A percentile compares a stretch with the other conserved stretches of the same genome.
These are phyloP conservation scores for Hyaloscypha bicolor DNA, from an alignment of 495 filamentous ascomycete species.

Conservation along the genomic window DNA sequence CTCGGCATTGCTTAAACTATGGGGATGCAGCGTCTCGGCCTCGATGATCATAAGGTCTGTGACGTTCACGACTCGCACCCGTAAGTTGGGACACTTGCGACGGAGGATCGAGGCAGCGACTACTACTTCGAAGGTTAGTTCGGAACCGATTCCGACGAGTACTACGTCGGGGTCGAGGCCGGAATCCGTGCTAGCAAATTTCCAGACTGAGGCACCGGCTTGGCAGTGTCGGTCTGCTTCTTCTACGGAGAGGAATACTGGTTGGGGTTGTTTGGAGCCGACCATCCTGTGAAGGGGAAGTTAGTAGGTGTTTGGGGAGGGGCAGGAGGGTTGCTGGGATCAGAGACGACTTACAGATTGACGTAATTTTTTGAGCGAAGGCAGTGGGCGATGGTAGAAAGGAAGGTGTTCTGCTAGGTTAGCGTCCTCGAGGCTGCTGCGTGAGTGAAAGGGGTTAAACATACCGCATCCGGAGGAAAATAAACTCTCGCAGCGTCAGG, in stretches of 20 bases:
- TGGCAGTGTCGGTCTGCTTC: constrained; percentile 71
- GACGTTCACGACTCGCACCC: constrained; percentile 71
- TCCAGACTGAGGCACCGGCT: constrained; percentile 65
- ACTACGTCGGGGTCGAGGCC: constrained; percentile 67
- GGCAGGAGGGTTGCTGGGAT: too few relatives aligned
- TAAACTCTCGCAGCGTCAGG: constrained; percentile 67
- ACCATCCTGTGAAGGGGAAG: constrained; percentile 48
- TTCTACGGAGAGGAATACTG: constrained; percentile 63
- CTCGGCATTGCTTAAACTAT: constrained; percentile 53
- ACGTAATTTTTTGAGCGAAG: constrained; percentile 66
- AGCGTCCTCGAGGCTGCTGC: background rate
- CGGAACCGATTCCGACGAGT: constrained; percentile 69
- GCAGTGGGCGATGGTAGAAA: constrained; percentile 67
- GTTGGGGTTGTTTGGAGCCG: constrained; percentile 71
- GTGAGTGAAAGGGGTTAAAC: background rate
- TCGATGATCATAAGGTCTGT: constrained; percentile 71
- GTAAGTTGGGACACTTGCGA: constrained; percentile 52
- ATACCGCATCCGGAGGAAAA: constrained; percentile 67
- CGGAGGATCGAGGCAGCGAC: constrained; percentile 62
- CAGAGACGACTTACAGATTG: constrained; percentile 48
- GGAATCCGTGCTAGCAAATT: constrained; percentile 62
- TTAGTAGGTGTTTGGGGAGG: background rate
- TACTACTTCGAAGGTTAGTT: constrained; percentile 72
- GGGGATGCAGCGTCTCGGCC: constrained; percentile 62
- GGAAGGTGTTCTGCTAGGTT: constrained; percentile 57